Conservation (phyloP, 805 yeast genomes). For the Saccharomycopsis schoenii region DNA sequence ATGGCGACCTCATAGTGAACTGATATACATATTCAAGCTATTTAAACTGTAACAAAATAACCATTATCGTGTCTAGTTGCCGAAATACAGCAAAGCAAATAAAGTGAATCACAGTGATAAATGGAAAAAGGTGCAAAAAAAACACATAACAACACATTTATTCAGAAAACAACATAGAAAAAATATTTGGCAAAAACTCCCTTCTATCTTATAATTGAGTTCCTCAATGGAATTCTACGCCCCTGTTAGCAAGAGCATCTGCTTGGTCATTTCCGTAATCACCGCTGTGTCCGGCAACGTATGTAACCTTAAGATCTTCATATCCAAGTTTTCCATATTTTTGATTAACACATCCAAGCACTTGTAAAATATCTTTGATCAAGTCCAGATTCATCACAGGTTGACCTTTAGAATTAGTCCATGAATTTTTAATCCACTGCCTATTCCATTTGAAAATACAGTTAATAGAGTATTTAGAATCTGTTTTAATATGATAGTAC, state of each 20-base stretch:
- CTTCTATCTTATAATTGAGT: background rate
- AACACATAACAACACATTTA: too few relatives aligned
- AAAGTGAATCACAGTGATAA: too few relatives aligned
- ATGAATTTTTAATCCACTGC: conserved; percentile 50
- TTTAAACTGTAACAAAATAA: too few relatives aligned
- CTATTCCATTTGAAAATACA: conserved; percentile 47
- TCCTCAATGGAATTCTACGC: conserved; percentile 31
- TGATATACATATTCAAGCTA: too few relatives aligned
- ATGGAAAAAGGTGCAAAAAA: too few relatives aligned
- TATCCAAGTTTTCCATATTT: conserved; percentile 21
- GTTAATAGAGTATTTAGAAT: conserved; percentile 58
- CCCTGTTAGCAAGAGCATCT: conserved; percentile 62
- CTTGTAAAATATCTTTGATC: conserved; percentile 29
- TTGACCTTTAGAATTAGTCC: conserved; percentile 35
- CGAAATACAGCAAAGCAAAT: too few relatives aligned
- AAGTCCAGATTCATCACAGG: conserved; percentile 45
- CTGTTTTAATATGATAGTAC: conserved; percentile 45
- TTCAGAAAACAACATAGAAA: too few relatives aligned
- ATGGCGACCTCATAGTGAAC: too few relatives aligned
- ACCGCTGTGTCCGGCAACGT: conserved; percentile 71
- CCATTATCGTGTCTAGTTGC: too few relatives aligned
- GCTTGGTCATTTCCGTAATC: conserved; percentile 67
- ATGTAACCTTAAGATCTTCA: conserved; percentile 35
- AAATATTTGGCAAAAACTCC: too few relatives aligned
- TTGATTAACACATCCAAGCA: conserved; percentile 31